Conservation (phyloP, 306 rosid genomes). For the Lotus japonicus region DNA sequence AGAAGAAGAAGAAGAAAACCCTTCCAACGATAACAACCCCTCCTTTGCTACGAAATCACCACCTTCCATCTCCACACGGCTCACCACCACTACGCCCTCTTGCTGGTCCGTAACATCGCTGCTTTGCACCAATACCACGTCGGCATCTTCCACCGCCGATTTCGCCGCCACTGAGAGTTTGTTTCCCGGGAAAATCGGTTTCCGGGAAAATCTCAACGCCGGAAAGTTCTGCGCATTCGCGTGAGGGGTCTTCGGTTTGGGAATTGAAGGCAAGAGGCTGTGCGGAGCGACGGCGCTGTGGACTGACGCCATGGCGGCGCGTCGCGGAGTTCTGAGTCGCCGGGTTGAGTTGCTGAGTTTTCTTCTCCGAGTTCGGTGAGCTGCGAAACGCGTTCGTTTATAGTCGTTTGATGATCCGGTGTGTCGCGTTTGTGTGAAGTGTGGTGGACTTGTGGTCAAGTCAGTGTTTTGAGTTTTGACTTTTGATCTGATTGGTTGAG, state of each 20-base stretch:
- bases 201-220: conserved; percentile 14
- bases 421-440: background rate
- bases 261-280: conserved; percentile 35
- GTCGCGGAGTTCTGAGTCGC: conserved; percentile 26
- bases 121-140: conserved; percentile 62
- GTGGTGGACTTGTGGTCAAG: background rate
- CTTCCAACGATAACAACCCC: conserved; percentile 65
- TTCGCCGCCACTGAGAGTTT: conserved; percentile 27
- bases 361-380: conserved; percentile 14
- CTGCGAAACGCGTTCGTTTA: background rate
- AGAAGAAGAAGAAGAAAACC: conserved; percentile 58
- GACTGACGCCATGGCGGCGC: conserved; percentile 55
- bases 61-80: conserved; percentile 54
- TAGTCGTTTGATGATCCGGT: background rate
- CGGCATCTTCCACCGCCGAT: conserved; percentile 42
- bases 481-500: background rate
- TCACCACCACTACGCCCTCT: conserved; percentile 51
- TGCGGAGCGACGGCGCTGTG: conserved; percentile 49
- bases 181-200: conserved; percentile 20
- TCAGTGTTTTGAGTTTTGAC: background rate
- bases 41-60: conserved; percentile 53
- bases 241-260: conserved; percentile 17
- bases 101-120: conserved; percentile 52
- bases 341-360: conserved; percentile 14
- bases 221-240: conserved; percentile 14